These are phyloP conservation scores for Miamiensis avidus DNA, from an alignment of 169 alveolate species.

Conservation along the genomic window DNA sequence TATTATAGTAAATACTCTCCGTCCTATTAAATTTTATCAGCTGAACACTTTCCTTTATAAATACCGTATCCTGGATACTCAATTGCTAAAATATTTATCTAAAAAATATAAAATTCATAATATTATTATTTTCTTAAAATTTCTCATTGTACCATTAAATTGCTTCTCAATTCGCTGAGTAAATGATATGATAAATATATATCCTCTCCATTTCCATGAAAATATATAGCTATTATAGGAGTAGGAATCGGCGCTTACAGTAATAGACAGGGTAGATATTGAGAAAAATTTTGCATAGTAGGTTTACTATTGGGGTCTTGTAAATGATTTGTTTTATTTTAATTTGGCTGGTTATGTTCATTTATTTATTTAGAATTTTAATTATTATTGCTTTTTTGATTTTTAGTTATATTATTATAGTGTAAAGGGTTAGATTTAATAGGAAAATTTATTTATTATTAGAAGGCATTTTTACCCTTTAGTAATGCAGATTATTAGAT, in stretches of 20 bases:
- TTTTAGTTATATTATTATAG: too few relatives aligned
- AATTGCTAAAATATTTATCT: conserved; percentile 67
- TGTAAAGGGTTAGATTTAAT: too few relatives aligned
- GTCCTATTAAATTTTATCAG: conserved; percentile 68
- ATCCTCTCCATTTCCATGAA: neutral
- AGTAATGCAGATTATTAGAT: too few relatives aligned
- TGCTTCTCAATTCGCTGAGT: neutral
- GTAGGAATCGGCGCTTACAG: neutral
- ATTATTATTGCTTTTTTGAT: too few relatives aligned
- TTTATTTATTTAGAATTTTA: too few relatives aligned
- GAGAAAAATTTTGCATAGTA: neutral
- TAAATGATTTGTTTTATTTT: too few relatives aligned
- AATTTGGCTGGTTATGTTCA: too few relatives aligned
- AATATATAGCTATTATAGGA: neutral
- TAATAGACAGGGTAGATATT: neutral
- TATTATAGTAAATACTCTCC: conserved; percentile 68
- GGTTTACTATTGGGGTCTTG: neutral
- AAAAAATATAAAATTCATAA: too few relatives aligned
- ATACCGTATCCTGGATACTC: conserved; percentile 86
- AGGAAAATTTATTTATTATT: too few relatives aligned
- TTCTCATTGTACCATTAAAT: neutral
- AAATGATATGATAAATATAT: neutral
- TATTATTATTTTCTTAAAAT: too few relatives aligned
- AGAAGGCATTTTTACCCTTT: too few relatives aligned
- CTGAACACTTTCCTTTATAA: conserved; percentile 56